phyloP scores from a whole-genome alignment of 2,329 filamentous ascomycete species.

The Ilyonectria sp. region DNA sequence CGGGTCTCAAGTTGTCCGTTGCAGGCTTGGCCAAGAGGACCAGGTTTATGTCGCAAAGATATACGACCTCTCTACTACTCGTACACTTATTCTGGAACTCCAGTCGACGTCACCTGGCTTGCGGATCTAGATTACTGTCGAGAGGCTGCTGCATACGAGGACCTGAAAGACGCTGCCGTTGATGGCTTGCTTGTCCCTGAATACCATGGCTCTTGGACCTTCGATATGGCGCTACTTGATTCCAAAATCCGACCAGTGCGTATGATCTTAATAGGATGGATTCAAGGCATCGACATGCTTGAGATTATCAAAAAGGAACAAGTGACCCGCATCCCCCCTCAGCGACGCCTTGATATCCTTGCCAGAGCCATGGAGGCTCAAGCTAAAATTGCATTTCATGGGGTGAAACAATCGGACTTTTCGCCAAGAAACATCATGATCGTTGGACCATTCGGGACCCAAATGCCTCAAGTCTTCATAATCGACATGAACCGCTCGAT shows the following conservation, averaged over 20 bases:
- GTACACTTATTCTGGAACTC: too few relatives aligned
- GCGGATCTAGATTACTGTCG: neutral
- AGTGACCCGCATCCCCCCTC: neutral
- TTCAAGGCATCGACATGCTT: slow-evolving; percentile 18
- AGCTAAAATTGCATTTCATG: neutral
- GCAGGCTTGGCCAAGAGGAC: neutral
- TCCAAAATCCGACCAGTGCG: slow-evolving; percentile 6
- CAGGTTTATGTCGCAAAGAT: too few relatives aligned
- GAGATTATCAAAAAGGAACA: too few relatives aligned
- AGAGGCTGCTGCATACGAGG: slow-evolving; percentile 25
- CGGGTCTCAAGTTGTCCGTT: neutral
- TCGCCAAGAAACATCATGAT: slow-evolving; percentile 17
- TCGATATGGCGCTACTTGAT: too few relatives aligned
- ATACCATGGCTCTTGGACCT: slow-evolving; percentile 27
- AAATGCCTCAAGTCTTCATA: neutral
- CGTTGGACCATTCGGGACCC: neutral
- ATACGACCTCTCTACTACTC: too few relatives aligned
- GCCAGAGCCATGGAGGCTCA: slow-evolving; percentile 15
- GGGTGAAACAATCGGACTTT: slow-evolving; percentile 7
- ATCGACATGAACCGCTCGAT: neutral
- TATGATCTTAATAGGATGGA: slow-evolving; percentile 26
- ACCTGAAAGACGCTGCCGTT: slow-evolving; percentile 3
- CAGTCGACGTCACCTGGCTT: neutral
- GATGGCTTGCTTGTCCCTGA: slow-evolving; percentile 8
- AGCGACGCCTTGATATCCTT: slow-evolving; percentile 25